Evolutionary conservation across 176 grass and related monocot genomes (phyloP), one percentile per base, ranked within the genome.

Genomic region (Oryza punctata): DNA sequence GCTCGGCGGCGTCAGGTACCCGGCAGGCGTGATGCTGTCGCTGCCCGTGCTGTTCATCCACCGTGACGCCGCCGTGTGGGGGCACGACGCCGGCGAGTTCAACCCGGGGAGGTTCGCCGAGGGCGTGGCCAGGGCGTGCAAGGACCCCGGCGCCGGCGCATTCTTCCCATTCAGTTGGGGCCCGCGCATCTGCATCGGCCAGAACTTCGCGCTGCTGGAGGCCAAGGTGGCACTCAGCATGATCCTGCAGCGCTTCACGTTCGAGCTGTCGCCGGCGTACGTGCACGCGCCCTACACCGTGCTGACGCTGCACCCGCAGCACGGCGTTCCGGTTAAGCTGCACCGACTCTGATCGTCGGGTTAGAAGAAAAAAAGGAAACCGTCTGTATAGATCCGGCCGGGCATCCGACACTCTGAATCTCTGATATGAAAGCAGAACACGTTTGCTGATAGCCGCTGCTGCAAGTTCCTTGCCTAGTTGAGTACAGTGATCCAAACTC

Each of bases 201-300:
- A 94, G 69, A 91, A 83, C 70, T 91, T 94, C 8, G 88, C 91
- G 3, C 6, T 93, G 65, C 33, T 87, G 12, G 91, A 93, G 76
- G 91, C 87, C 11, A 90, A 93, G 69, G 23, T 93, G 76, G 84
- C 63, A 4, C 1, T 93, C 21, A 47, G 50, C 61, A 90, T 84
- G 91, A 82, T 93, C 30, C 87, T 93, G 8, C 90, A 89, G 47
- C 78, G 49, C 15, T 88, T 92, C 69, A 37, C 73, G 0, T 92
- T 88, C 8, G 75, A 86, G 46, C 83, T 92, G 25, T 92, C 86
- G 25, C 83, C 83, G 1, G 45, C 74, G 14, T 89, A 92, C 16
- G 27, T 67, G 11, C 91, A 93, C 12, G 88, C 91, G 65, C 91
- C 88, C 1, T 79, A 78, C 65, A 68, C 33, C 30, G 85, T 93